phyloP scores from a whole-genome alignment of 2,329 filamentous ascomycete species.

The Fusarium piperis region DNA sequence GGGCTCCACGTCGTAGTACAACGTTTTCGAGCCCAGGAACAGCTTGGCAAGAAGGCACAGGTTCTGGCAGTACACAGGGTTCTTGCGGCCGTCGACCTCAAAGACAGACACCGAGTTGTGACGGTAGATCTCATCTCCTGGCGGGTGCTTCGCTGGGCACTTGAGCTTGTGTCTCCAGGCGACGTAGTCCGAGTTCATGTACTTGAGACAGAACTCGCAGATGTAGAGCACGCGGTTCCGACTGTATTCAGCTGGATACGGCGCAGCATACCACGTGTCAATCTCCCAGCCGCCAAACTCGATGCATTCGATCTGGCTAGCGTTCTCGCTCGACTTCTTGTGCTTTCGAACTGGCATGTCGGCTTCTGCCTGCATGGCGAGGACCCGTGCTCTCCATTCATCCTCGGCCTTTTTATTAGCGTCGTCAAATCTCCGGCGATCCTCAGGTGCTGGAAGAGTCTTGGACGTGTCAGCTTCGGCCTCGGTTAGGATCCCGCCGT shows the following conservation, averaged over 20 bases:
- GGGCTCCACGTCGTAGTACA: conserved; percentile 98
- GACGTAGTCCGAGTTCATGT: conserved; percentile 99
- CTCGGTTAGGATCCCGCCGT: conserved; percentile 91
- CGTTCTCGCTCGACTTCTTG: conserved; percentile 82
- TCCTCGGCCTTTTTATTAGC: conserved; percentile 92
- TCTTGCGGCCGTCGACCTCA: conserved; percentile 95
- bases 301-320: conserved; percentile 98
- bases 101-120: conserved; percentile 93
- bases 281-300: conserved; percentile 98
- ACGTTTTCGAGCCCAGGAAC: conserved; percentile 97
- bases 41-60: conserved; percentile 95
- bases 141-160: conserved; percentile 94
- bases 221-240: conserved; percentile 97
- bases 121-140: conserved; percentile 97
- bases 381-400: conserved; percentile 79
- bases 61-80: conserved; percentile 98
- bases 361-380: conserved; percentile 69
- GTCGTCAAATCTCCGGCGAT: conserved; percentile 87
- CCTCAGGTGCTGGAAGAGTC: conserved; percentile 81
- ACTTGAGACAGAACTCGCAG: conserved; percentile 98
- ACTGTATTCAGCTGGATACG: conserved; percentile 98
- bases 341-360: conserved; percentile 71
- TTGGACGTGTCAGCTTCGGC: conserved; percentile 90
- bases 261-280: conserved; percentile 98
- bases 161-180: conserved; percentile 98